Percentiles rank a stretch among this genome's conserved stretches.
These are phyloP conservation scores for Xylariaceae sp. DNA, from an alignment of 2,329 filamentous ascomycete genomes.

Conservation along the genomic window DNA sequence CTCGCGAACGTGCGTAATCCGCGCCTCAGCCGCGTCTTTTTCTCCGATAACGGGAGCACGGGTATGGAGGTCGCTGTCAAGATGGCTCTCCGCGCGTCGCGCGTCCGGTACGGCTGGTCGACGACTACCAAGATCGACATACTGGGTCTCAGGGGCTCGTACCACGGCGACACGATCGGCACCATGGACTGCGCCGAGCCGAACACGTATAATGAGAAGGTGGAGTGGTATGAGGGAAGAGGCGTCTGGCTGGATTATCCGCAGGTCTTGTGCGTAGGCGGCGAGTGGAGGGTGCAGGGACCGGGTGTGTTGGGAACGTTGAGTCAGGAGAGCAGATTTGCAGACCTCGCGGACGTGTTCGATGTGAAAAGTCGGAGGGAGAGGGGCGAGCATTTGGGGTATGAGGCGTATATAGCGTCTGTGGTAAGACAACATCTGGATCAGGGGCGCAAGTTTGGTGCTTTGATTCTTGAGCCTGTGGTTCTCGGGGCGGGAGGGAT, in stretches of 20 bases:
- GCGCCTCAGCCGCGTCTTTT: conserved; percentile 68
- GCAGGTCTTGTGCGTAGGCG: conserved; percentile 59
- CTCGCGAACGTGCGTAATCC: conserved; percentile 56
- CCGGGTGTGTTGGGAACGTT: conserved; percentile 42
- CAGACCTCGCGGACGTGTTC: conserved; percentile 53
- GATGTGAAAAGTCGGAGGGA: conserved; percentile 46
- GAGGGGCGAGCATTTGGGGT: conserved; percentile 43
- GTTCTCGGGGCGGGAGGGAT: conserved; percentile 80
- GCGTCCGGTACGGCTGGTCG: conserved; percentile 61
- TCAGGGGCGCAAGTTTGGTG: conserved; percentile 64
- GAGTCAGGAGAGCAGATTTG: conserved; percentile 41
- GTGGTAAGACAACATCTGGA: conserved; percentile 47
- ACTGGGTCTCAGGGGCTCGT: conserved; percentile 71
- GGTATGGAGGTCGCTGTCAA: conserved; percentile 80
- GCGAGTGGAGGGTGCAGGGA: conserved; percentile 59
- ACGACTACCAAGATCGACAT: conserved; percentile 56
- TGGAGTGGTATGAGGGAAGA: conserved; percentile 78
- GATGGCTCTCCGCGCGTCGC: conserved; percentile 70
- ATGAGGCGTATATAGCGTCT: conserved; percentile 53
- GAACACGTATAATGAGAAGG: conserved; percentile 70
- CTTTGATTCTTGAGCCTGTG: conserved; percentile 73
- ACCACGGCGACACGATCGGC: conserved; percentile 84
- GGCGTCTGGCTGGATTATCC: conserved; percentile 82
- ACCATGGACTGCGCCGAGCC: conserved; percentile 84
- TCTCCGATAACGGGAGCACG: conserved; percentile 78